Conservation (phyloP, 2,329 filamentous ascomycete genomes). For the Diaporthe eres region DNA sequence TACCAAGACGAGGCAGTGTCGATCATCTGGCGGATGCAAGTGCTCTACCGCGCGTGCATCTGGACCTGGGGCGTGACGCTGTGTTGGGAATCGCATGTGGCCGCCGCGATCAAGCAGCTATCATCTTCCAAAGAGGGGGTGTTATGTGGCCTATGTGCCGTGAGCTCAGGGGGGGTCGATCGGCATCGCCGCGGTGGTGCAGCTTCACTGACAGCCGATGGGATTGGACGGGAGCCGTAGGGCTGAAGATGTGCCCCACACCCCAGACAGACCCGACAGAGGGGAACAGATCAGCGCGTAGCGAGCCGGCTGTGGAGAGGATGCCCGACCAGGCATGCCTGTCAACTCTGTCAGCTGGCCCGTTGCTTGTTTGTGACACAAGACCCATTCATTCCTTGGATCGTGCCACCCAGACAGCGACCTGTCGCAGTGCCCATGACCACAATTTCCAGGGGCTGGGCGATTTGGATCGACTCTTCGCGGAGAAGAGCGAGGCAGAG, state of each 20-base stretch:
- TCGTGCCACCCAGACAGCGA: conserved; percentile 1
- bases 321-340: conserved; percentile 24
- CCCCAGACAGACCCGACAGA: conserved; percentile 38
- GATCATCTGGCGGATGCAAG: conserved; percentile 16
- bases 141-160: background rate
- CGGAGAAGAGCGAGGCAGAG: background rate
- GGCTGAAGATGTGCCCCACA: conserved; percentile 40
- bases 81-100: conserved; percentile 8
- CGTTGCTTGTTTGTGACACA: conserved; percentile 25
- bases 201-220: conserved; percentile 19
- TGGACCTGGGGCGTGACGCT: conserved; percentile 11
- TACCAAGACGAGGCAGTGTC: conserved; percentile 7
- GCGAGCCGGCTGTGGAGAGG: conserved; percentile 29
- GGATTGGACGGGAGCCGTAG: conserved; percentile 38
- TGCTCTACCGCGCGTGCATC: conserved; percentile 4
- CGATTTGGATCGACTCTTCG: background rate
- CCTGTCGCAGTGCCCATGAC: background rate
- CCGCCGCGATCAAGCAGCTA: conserved; percentile 12
- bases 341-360: conserved; percentile 36
- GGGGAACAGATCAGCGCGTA: conserved; percentile 39
- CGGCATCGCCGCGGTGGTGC: conserved; percentile 40
- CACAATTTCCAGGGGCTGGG: background rate
- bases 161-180: conserved; percentile 31
- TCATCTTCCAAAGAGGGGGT: conserved; percentile 1
- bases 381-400: background rate